A percentile compares a stretch with the other conserved stretches of the same genome.
Conservation (phyloP, 2,329 filamentous ascomycete species). For the Aspergillus latus region DNA sequence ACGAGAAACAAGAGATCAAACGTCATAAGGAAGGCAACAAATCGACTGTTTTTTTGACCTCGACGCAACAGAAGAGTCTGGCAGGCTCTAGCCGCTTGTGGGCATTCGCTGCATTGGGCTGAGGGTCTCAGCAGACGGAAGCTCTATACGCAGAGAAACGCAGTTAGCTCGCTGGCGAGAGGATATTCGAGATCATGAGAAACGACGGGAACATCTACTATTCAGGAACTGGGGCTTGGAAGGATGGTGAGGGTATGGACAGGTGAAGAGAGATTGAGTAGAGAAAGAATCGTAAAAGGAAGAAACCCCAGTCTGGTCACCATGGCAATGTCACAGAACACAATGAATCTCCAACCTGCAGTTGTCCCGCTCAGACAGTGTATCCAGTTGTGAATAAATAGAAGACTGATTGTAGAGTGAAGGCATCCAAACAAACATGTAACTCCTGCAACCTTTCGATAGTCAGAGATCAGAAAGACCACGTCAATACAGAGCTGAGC, state of each 20-base stretch:
- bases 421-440: not conserved
- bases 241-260: not conserved
- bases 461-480: not conserved
- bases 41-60: too few relatives aligned
- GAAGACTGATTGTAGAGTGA: not conserved
- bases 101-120: too few relatives aligned
- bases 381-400: not conserved
- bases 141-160: too few relatives aligned
- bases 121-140: too few relatives aligned
- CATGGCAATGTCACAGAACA: not conserved
- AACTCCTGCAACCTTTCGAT: not conserved
- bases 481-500: not conserved
- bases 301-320: slow-evolving; percentile 2
- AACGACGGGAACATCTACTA: too few relatives aligned
- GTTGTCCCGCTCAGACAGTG: not conserved
- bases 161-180: too few relatives aligned
- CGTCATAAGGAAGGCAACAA: too few relatives aligned
- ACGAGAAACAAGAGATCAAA: too few relatives aligned
- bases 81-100: too few relatives aligned
- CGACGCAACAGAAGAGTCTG: too few relatives aligned
- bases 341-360: not conserved
- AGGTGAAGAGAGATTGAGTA: not conserved
- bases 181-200: too few relatives aligned
- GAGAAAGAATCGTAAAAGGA: not conserved
- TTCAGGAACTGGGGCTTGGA: too few relatives aligned